phyloP scores from a whole-genome alignment of 345 rosid genomes.

The Hibiscus trionum region DNA sequence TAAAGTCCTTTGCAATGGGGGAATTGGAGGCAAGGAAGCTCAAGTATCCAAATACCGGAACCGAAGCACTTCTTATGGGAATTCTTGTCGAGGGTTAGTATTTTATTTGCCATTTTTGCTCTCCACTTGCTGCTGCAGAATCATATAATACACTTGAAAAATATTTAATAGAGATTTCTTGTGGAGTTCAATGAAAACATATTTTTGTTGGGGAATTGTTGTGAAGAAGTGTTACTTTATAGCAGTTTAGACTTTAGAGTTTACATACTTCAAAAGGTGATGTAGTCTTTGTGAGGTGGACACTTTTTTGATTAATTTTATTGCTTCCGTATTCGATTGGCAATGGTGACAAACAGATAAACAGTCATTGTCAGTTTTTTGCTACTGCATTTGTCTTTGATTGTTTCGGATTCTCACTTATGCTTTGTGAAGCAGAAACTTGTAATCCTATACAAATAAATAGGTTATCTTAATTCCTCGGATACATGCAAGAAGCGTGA shows the following conservation, averaged over 20 bases:
- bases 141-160: not conserved
- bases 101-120: not conserved
- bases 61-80: constrained; percentile 85
- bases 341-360: not conserved
- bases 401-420: not conserved
- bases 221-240: not conserved
- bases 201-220: not conserved
- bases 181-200: not conserved
- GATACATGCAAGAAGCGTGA: not conserved
- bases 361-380: not conserved
- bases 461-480: not conserved
- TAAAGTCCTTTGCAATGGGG: constrained; percentile 72
- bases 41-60: constrained; percentile 76
- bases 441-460: not conserved
- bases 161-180: not conserved
- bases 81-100: constrained; percentile 80
- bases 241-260: not conserved
- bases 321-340: not conserved
- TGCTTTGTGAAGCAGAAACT: not conserved
- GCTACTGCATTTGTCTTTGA: not conserved
- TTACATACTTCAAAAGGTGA: not conserved
- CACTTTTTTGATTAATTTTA: not conserved
- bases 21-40: constrained; percentile 88
- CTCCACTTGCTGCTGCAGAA: not conserved
- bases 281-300: not conserved